Evolutionary conservation across 371 early-diverging fungal genomes (phyloP), one percentile per base, ranked within the genome.

Genomic region (Mortierella sp.): DNA sequence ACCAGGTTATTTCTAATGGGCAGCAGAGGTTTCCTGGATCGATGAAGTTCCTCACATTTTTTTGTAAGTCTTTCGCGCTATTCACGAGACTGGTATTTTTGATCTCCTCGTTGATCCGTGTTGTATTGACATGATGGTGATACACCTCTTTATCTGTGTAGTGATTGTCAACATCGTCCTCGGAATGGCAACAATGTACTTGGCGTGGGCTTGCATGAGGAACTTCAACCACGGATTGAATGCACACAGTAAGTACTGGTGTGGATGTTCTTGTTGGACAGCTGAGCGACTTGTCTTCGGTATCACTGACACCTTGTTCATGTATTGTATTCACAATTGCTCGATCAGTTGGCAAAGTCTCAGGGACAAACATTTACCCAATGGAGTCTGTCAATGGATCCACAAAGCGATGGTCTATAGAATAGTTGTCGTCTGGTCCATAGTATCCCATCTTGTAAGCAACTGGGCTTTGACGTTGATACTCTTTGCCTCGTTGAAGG

Each of bases 211-310:
- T 0, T 96, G 96, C 66, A 84, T 83, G 80, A 78, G 78, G 2
- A 95, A 95, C 78, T 96, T 96, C 80, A 91, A 91, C 39, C 88
- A 90, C 51, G 97, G 97, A 3, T 80, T 96, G 22, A 91, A 91
- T 66, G 71, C 64, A 22, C 76, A 74, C 48, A 72, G 81, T 81
- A 79, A 55, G 70, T 64, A 16, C 17, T 39, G 12, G 19, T 21
- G 24, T 22, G 39, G 7, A 39, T 10, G 10, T 39, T 39, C 14
- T 45, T 44, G 27, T 55, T 44, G 17, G 6, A 12, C 43, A 25
- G 6, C 7, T 43, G 4, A 40, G 3, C 6, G 28, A 44, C 22
- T 9, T 34, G 17, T 28, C n/a, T n/a, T n/a, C n/a, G n/a, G n/a
- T n/a, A n/a, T n/a, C n/a, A n/a, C n/a, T n/a, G n/a, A n/a, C n/a